Evolutionary conservation across 2,329 filamentous ascomycete species (phyloP).

Genomic region (Curvularia hawaiiensis): DNA sequence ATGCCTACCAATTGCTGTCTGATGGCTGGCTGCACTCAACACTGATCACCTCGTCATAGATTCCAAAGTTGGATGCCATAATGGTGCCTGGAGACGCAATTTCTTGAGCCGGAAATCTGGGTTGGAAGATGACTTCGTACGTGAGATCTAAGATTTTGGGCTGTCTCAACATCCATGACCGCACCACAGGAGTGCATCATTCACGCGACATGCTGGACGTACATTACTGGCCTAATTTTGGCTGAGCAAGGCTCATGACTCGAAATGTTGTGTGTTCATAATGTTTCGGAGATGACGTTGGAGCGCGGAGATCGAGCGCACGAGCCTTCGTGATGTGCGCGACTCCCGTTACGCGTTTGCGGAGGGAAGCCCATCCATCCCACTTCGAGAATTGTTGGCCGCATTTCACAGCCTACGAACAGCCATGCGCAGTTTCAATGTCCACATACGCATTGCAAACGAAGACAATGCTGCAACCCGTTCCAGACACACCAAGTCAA

Average conservation of each 20-base stretch:
- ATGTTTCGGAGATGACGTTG: conserved; percentile 16
- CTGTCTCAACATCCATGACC: neutral
- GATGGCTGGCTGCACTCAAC: conserved; percentile 51
- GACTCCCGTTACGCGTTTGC: conserved; percentile 27
- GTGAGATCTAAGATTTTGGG: neutral
- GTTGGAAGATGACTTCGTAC: conserved; percentile 46
- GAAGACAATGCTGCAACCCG: conserved; percentile 36
- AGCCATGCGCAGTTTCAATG: conserved; percentile 38
- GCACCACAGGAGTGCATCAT: neutral
- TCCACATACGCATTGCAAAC: conserved; percentile 37
- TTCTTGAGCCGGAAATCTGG: conserved; percentile 44
- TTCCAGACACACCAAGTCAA: conserved; percentile 25
- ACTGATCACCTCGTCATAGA: conserved; percentile 50
- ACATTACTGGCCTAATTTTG: neutral
- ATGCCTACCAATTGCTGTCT: conserved; percentile 50
- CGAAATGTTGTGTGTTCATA: neutral
- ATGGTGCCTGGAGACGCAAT: conserved; percentile 44
- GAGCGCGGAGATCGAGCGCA: conserved; percentile 17
- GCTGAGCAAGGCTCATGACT: neutral
- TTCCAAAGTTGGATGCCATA: conserved; percentile 47
- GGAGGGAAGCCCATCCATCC: conserved; percentile 19
- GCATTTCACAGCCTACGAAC: conserved; percentile 11
- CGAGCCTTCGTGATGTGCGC: conserved; percentile 24
- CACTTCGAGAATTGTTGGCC: conserved; percentile 11
- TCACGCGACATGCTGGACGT: neutral